phyloP scores from a whole-genome alignment of 176 grass and related monocot genomes.

The Avena sativa region DNA sequence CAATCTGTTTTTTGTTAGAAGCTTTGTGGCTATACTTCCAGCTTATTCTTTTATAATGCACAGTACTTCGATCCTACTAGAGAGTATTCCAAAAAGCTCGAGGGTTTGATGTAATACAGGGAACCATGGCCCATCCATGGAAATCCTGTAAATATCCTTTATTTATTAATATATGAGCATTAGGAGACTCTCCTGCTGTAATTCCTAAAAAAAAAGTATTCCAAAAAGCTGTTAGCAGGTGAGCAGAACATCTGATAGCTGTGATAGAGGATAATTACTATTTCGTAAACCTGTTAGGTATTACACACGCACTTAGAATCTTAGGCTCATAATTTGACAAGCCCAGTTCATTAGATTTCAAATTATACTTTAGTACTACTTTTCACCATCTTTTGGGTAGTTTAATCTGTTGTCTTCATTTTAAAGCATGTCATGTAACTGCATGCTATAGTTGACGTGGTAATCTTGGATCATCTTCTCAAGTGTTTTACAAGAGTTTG shows the following conservation, averaged over 20 bases:
- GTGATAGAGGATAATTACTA: neutral
- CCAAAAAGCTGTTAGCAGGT: constrained; percentile 7
- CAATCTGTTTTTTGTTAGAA: constrained; percentile 21
- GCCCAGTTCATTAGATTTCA: constrained; percentile 30
- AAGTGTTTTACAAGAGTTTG: constrained; percentile 25
- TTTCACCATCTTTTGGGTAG: constrained; percentile 37
- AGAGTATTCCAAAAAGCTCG: neutral
- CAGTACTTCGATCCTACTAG: constrained; percentile 18
- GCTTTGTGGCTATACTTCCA: constrained; percentile 15
- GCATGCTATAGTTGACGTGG: constrained; percentile 43
- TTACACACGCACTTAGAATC: neutral
- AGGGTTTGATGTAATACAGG: no score
- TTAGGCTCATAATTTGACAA: constrained; percentile 14
- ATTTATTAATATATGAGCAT: no score
- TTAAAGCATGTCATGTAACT: constrained; percentile 42
- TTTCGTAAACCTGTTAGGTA: constrained; percentile 1
- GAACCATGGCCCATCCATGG: no score
- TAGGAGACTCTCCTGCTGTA: no score
- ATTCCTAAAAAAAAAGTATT: neutral
- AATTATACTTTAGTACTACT: neutral
- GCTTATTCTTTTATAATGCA: constrained; percentile 30
- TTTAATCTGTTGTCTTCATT: constrained; percentile 34
- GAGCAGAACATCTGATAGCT: constrained; percentile 15
- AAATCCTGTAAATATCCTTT: no score
- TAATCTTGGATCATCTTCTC: constrained; percentile 20